Conservation (phyloP, 495 filamentous ascomycete species). For the Aspergillus heteromorphus region DNA sequence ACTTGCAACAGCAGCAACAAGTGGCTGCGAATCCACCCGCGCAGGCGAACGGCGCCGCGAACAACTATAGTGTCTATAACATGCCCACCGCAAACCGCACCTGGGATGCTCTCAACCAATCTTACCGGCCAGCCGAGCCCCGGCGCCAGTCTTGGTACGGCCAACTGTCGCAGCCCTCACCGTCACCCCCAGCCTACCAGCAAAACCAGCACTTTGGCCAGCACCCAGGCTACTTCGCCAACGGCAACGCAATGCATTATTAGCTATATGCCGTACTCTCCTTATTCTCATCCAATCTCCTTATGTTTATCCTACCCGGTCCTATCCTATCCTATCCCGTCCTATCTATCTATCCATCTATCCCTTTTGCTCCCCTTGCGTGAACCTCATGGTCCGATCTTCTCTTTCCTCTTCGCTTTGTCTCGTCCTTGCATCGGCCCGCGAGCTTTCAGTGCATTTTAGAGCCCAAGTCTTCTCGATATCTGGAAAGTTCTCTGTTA, state of each 20-base stretch:
- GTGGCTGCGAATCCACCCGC: constrained; percentile 15
- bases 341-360: constrained; percentile 2
- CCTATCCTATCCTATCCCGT: too few relatives aligned
- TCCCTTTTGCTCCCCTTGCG: constrained; percentile 1
- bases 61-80: constrained; percentile 29
- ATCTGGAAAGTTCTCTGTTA: not conserved
- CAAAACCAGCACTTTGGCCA: constrained; percentile 25
- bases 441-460: constrained; percentile 7
- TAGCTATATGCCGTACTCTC: not conserved
- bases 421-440: constrained; percentile 2
- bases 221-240: constrained; percentile 21
- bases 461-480: constrained; percentile 21
- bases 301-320: constrained; percentile 4
- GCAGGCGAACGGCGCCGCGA: constrained; percentile 11
- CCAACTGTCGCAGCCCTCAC: constrained; percentile 23
- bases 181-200: constrained; percentile 21
- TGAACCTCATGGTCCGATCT: constrained; percentile 1
- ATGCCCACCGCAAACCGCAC: constrained; percentile 38
- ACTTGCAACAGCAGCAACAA: constrained; percentile 44
- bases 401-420: constrained; percentile 11
- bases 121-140: constrained; percentile 29
- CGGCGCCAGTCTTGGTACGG: constrained; percentile 40
- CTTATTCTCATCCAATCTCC: not conserved
- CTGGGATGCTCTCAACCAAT: constrained; percentile 38
- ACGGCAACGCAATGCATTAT: constrained; percentile 22